Percentiles rank a stretch among this genome's conserved stretches.
phyloP scores from a whole-genome alignment of 2,329 filamentous ascomycete species.

The Waltergamsia citrina region DNA sequence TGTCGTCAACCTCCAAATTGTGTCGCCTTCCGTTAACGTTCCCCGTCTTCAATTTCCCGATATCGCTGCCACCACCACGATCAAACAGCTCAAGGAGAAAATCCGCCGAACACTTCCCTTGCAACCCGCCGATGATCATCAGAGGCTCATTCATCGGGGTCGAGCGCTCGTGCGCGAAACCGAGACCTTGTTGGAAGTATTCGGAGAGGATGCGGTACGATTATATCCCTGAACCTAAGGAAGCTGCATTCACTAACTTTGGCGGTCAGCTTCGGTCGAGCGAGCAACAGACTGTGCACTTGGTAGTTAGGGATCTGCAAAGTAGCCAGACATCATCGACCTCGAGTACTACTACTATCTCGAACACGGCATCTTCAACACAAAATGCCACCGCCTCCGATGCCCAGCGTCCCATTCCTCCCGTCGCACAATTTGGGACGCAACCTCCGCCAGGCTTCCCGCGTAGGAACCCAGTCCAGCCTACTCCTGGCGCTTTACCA shows the following conservation, averaged over 20 bases:
- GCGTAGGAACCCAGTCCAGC: constrained; percentile 17
- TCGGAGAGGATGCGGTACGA: constrained; percentile 45
- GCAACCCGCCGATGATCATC: constrained; percentile 41
- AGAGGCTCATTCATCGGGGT: constrained; percentile 52
- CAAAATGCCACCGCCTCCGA: constrained; percentile 12
- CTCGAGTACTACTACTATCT: constrained; percentile 14
- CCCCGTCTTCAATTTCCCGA: constrained; percentile 37
- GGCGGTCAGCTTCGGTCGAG: constrained; percentile 27
- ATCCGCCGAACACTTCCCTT: constrained; percentile 42
- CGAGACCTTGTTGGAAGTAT: constrained; percentile 46
- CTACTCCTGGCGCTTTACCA: constrained; percentile 17
- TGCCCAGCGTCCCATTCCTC: constrained; percentile 10
- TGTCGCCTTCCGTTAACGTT: constrained; percentile 49
- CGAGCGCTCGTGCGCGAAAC: constrained; percentile 43
- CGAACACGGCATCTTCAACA: constrained; percentile 13
- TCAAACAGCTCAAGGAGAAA: constrained; percentile 47
- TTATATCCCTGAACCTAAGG: too few species aligned
- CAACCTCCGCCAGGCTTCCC: constrained; percentile 16
- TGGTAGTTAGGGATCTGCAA: constrained; percentile 35
- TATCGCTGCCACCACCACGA: constrained; percentile 39
- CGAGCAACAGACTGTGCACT: constrained; percentile 42
- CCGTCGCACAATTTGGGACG: constrained; percentile 13
- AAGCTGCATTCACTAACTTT: constrained; percentile 1
- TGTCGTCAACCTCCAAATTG: constrained; percentile 44
- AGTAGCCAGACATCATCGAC: constrained; percentile 14